A percentile compares a stretch with the other conserved stretches of the same genome.
Evolutionary conservation across 495 filamentous ascomycete genomes (phyloP).

Genomic region (Talaromyces nanjingensis): DNA sequence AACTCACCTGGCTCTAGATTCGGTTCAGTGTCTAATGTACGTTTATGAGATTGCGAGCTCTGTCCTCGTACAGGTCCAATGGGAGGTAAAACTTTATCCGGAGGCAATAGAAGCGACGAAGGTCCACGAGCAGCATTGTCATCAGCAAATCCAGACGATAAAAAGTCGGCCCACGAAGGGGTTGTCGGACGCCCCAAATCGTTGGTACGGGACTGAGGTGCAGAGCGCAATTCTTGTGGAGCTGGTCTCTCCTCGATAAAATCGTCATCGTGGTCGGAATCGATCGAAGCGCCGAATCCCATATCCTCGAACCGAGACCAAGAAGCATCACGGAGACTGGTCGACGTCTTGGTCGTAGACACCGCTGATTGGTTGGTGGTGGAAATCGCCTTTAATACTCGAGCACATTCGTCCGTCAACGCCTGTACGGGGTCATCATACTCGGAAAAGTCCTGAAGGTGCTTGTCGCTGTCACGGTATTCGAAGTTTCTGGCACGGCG

Average conservation of each 20-base stretch:
- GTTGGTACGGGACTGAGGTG: constrained; percentile 52
- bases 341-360: constrained; percentile 58
- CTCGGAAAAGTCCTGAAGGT: constrained; percentile 73
- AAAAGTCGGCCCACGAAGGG: constrained; percentile 95
- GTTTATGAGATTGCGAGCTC: constrained; percentile 83
- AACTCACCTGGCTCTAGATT: constrained; percentile 86
- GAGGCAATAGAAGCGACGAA: constrained; percentile 67
- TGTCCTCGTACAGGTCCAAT: constrained; percentile 62
- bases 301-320: constrained; percentile 97
- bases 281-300: constrained; percentile 75
- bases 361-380: constrained; percentile 76
- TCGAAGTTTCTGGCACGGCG: constrained; percentile 92
- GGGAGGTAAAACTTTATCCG: constrained; percentile 85
- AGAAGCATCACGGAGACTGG: constrained; percentile 71
- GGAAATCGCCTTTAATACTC: constrained; percentile 84
- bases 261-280: constrained; percentile 56
- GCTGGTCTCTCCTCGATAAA: constrained; percentile 15
- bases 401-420: constrained; percentile 85
- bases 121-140: constrained; percentile 47
- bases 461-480: constrained; percentile 80
- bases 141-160: constrained; percentile 85
- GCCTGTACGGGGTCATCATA: constrained; percentile 86
- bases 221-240: constrained; percentile 45
- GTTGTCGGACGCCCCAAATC: constrained; percentile 82
- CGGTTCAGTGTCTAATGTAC: constrained; percentile 53